A percentile compares a stretch with the other conserved stretches of the same genome.
Conservation (phyloP, 2,329 filamentous ascomycete genomes). For the Plenodomus lindquistii region DNA sequence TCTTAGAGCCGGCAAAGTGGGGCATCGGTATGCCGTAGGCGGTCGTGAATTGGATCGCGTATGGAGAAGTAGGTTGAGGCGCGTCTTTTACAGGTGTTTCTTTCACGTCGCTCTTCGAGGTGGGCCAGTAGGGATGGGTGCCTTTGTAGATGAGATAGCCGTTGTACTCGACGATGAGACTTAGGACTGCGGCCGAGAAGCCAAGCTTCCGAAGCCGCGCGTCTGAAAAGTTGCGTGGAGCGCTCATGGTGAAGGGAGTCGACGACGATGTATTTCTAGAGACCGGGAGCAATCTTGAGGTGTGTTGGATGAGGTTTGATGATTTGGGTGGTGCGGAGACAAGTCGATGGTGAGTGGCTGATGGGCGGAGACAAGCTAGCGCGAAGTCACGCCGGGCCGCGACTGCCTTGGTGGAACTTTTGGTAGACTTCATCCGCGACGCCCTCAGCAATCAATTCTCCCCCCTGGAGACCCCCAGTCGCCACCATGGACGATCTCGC, state of each 20-base stretch:
- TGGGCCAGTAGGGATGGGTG: slow-evolving; percentile 29
- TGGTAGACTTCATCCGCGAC: not conserved
- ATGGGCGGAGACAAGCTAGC: slow-evolving; percentile 7
- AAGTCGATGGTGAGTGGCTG: slow-evolving; percentile 23
- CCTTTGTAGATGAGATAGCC: slow-evolving; percentile 29
- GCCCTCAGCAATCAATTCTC: not conserved
- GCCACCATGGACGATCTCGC: slow-evolving; percentile 81
- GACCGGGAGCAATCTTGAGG: slow-evolving; percentile 2
- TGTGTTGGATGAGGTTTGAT: not conserved
- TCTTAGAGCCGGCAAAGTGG: not conserved
- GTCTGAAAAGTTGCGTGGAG: slow-evolving; percentile 1
- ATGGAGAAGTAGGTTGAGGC: not conserved
- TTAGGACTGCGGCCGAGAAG: slow-evolving; percentile 18
- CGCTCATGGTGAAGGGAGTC: slow-evolving; percentile 11
- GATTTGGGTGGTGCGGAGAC: slow-evolving; percentile 20
- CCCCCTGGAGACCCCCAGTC: slow-evolving; percentile 2
- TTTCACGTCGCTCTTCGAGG: not conserved
- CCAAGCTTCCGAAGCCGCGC: slow-evolving; percentile 1
- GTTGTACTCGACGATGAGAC: slow-evolving; percentile 22
- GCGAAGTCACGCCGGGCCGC: slow-evolving; percentile 13
- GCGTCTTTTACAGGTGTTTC: too few species aligned
- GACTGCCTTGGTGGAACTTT: slow-evolving; percentile 8
- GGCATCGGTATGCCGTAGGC: slow-evolving; percentile 38
- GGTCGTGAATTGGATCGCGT: slow-evolving; percentile 25
- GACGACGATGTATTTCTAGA: not conserved